phyloP scores from a whole-genome alignment of 176 grass and related monocot species.

The Aegilops tauschii region DNA sequence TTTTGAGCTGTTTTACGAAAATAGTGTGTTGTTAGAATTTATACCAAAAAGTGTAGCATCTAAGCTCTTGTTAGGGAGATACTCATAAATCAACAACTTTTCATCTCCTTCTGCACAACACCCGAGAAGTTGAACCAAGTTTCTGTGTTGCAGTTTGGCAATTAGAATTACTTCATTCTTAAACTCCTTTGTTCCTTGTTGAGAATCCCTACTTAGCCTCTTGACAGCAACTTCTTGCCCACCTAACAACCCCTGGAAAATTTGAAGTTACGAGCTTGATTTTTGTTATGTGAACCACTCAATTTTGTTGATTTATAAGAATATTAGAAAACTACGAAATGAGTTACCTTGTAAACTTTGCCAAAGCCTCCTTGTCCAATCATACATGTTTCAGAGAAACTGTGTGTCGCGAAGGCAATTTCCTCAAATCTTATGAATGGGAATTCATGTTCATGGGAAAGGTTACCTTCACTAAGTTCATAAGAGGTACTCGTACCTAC shows the following conservation, averaged over 20 bases:
- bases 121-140: too few species aligned
- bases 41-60: slow-evolving; percentile 33
- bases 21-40: background rate
- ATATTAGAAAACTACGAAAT: too few species aligned
- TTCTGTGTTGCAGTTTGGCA: too few species aligned
- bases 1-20: background rate
- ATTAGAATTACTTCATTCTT: too few species aligned
- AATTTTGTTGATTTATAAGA: background rate
- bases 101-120: too few species aligned
- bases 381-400: background rate
- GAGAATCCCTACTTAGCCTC: too few species aligned
- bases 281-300: too few species aligned
- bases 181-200: too few species aligned
- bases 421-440: background rate
- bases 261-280: background rate
- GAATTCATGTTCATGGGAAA: background rate
- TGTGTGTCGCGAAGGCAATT: background rate
- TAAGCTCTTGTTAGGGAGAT: slow-evolving; percentile 20
- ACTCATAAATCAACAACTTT: slow-evolving; percentile 24
- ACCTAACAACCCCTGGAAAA: background rate
- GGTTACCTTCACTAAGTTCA: background rate
- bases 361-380: background rate
- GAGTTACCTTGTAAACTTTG: slow-evolving; percentile 46
- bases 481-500: background rate
- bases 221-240: slow-evolving; percentile 25